These are phyloP conservation scores for Symbiodinium pilosum DNA, from an alignment of 73 alveolate genomes.

Conservation along the genomic window DNA sequence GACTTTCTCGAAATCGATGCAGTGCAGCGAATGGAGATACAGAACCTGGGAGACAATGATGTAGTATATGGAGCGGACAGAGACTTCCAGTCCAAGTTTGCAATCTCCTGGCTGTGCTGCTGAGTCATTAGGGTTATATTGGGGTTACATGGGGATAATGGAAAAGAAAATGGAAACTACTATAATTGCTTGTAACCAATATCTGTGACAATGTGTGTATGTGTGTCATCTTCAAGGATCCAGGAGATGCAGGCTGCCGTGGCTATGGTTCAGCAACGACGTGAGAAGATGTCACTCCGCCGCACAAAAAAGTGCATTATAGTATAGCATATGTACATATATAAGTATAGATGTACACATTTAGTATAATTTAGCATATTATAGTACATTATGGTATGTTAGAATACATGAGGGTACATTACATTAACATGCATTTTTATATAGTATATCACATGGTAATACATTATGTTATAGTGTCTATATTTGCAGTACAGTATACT, in stretches of 20 bases:
- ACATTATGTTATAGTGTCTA: too few relatives aligned
- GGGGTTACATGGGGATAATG: too few relatives aligned
- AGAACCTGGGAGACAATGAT: constrained; percentile 9
- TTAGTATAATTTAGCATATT: too few relatives aligned
- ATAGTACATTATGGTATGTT: too few relatives aligned
- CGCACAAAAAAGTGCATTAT: not conserved
- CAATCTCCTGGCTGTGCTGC: not conserved
- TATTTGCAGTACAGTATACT: not conserved
- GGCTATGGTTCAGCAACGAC: constrained; percentile 62
- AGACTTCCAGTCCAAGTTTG: not conserved
- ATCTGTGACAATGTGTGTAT: not conserved
- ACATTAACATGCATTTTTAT: too few relatives aligned
- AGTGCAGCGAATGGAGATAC: constrained; percentile 57
- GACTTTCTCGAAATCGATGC: constrained; percentile 84
- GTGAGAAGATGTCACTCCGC: constrained; percentile 20
- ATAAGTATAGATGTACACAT: too few relatives aligned
- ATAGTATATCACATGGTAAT: too few relatives aligned
- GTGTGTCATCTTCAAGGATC: constrained; percentile 12
- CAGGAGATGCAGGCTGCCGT: constrained; percentile 84
- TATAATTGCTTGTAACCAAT: not conserved
- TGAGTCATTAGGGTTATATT: too few relatives aligned
- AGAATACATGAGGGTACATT: too few relatives aligned
- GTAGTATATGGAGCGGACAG: not conserved
- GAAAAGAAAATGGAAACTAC: too few relatives aligned
- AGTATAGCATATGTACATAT: too few relatives aligned